Evolutionary conservation across 2,329 filamentous ascomycete species (phyloP).

Genomic region (Endocalyx cinctus): DNA sequence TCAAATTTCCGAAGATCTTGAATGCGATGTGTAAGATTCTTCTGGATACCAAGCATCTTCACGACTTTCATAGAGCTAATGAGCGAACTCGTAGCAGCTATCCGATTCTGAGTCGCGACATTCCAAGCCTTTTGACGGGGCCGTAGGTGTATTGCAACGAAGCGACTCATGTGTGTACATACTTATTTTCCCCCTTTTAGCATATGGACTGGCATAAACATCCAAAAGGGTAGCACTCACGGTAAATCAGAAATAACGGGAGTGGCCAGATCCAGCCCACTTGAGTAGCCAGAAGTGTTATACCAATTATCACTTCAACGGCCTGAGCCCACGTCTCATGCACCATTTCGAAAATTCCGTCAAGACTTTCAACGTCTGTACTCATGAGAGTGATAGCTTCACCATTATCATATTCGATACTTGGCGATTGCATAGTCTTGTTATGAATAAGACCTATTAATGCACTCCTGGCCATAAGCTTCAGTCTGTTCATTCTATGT

Average conservation of each 20-base stretch:
- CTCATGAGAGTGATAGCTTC: constrained; percentile 35
- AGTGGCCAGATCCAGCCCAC: constrained; percentile 39
- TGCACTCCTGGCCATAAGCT: constrained; percentile 29
- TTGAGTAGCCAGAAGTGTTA: constrained; percentile 31
- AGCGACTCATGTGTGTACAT: constrained; percentile 36
- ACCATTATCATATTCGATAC: constrained; percentile 24
- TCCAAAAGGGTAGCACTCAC: constrained; percentile 23
- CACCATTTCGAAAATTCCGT: constrained; percentile 28
- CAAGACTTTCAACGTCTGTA: constrained; percentile 34
- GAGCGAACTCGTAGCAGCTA: constrained; percentile 30
- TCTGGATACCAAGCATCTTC: constrained; percentile 36
- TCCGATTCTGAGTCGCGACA: constrained; percentile 33
- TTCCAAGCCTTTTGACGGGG: constrained; percentile 35
- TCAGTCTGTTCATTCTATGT: constrained; percentile 25
- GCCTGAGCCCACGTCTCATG: constrained; percentile 39
- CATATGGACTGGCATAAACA: no score
- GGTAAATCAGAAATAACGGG: constrained; percentile 35
- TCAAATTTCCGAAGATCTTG: constrained; percentile 27
- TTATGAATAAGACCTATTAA: constrained; percentile 33
- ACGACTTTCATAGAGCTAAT: constrained; percentile 33
- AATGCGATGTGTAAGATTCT: constrained; percentile 16
- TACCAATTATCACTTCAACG: constrained; percentile 37
- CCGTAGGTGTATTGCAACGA: constrained; percentile 31
- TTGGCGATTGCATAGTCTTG: constrained; percentile 21
- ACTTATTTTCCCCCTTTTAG: constrained; percentile 25